Evolutionary conservation across 371 early-diverging fungal species (phyloP).

Genomic region (Blyttiomyces sp.): DNA sequence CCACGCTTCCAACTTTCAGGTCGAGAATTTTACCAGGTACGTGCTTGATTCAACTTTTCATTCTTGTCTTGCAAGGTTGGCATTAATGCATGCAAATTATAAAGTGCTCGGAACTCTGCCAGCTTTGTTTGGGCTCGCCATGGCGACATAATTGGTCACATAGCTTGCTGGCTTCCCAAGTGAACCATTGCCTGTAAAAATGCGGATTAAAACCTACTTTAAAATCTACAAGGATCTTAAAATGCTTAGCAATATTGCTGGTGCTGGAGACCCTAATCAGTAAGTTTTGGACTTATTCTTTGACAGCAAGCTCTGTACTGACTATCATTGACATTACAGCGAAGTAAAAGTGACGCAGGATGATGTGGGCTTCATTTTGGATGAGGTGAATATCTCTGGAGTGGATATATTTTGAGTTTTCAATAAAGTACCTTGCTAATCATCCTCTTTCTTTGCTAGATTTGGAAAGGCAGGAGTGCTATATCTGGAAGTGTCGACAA

Average conservation of each 20-base stretch:
- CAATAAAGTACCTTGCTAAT: too few species aligned
- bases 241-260: slow-evolving; percentile 8
- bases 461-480: slow-evolving; percentile 80
- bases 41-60: not conserved
- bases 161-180: slow-evolving; percentile 72
- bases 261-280: slow-evolving; percentile 1
- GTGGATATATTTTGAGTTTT: too few species aligned
- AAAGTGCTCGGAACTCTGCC: slow-evolving; percentile 88
- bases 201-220: slow-evolving; percentile 68
- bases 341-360: slow-evolving; percentile 57
- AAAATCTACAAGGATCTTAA: slow-evolving; percentile 72
- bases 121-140: slow-evolving; percentile 88
- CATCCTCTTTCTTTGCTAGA: slow-evolving; percentile 39
- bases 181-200: slow-evolving; percentile 79
- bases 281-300: not conserved
- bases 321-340: slow-evolving; percentile 10
- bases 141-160: slow-evolving; percentile 81
- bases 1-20: slow-evolving; percentile 85
- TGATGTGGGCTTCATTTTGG: slow-evolving; percentile 81
- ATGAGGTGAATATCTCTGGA: too few species aligned
- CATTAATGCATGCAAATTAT: slow-evolving; percentile 2
- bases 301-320: not conserved
- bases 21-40: slow-evolving; percentile 44
- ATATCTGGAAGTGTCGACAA: slow-evolving; percentile 60
- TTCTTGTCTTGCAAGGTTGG: not conserved